Conservation (phyloP, 306 rosid genomes). For the Glycine tomentella region DNA sequence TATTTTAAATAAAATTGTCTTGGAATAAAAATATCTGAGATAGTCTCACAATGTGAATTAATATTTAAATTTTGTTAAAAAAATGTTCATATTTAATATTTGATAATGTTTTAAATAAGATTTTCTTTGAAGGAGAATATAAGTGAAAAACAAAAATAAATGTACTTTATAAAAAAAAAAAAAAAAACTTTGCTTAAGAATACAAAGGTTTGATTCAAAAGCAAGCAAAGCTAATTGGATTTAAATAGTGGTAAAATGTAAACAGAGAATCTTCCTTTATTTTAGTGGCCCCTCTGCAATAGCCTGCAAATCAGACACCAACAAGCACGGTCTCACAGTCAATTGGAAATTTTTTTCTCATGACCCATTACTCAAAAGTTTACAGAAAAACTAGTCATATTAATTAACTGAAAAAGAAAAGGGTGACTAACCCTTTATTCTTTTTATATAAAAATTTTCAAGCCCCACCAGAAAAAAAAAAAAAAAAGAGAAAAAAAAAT, state of each 20-base stretch:
- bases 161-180: neutral
- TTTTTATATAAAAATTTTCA: constrained; percentile 45
- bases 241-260: constrained; percentile 4
- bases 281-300: constrained; percentile 44
- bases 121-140: neutral
- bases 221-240: constrained; percentile 29
- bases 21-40: no score
- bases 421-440: constrained; percentile 55
- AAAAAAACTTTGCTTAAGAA: neutral
- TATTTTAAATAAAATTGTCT: no score
- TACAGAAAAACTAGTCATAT: constrained; percentile 19
- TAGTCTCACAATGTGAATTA: no score
- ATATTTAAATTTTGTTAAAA: no score
- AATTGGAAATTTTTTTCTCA: constrained; percentile 23
- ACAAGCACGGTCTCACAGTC: constrained; percentile 38
- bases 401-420: constrained; percentile 5
- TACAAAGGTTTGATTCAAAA: constrained; percentile 53
- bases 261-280: constrained; percentile 45
- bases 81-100: no score
- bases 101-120: no score
- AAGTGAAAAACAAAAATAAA: neutral
- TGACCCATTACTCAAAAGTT: constrained; percentile 26
- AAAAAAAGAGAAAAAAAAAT: constrained; percentile 45
- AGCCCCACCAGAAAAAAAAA: constrained; percentile 50
- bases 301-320: constrained; percentile 43